phyloP scores from a whole-genome alignment of 176 grass and related monocot species.

The Microstegium vimineum region DNA sequence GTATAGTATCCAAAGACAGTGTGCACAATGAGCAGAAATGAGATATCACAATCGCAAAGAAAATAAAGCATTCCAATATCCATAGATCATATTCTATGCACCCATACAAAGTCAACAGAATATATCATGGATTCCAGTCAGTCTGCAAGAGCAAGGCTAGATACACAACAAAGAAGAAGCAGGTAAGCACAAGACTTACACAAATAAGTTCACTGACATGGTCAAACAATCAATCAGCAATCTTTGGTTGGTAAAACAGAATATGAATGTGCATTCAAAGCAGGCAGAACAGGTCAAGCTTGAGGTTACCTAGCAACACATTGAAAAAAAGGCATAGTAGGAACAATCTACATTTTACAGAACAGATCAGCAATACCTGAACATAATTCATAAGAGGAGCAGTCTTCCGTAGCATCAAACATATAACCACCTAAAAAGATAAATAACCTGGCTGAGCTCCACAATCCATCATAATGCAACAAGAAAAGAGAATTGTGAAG shows the following conservation, averaged over 20 bases:
- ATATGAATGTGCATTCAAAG: not conserved
- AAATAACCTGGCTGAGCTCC: slow-evolving; percentile 3
- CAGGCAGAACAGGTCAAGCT: slow-evolving; percentile 5
- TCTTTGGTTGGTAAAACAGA: slow-evolving; percentile 3
- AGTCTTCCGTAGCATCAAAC: slow-evolving; percentile 75
- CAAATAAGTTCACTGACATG: not conserved
- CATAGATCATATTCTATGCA: not conserved
- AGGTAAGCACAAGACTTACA: not conserved
- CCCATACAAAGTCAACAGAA: not conserved
- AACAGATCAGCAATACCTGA: slow-evolving; percentile 47
- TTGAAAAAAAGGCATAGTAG: not conserved
- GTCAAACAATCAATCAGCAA: not conserved
- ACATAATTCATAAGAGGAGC: slow-evolving; percentile 61
- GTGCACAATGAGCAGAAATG: not conserved
- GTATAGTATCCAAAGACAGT: not conserved
- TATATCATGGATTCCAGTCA: not conserved
- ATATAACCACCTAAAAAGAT: slow-evolving; percentile 66
- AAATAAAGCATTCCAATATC: not conserved
- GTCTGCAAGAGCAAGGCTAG: not conserved
- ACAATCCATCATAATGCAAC: not conserved
- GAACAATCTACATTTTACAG: not conserved
- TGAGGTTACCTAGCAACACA: not conserved
- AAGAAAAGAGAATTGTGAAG: not conserved
- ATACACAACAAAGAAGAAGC: not conserved
- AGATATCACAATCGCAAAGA: not conserved